phyloP scores from a whole-genome alignment of 2,329 filamentous ascomycete species.

The Microcyclosporella mali region DNA sequence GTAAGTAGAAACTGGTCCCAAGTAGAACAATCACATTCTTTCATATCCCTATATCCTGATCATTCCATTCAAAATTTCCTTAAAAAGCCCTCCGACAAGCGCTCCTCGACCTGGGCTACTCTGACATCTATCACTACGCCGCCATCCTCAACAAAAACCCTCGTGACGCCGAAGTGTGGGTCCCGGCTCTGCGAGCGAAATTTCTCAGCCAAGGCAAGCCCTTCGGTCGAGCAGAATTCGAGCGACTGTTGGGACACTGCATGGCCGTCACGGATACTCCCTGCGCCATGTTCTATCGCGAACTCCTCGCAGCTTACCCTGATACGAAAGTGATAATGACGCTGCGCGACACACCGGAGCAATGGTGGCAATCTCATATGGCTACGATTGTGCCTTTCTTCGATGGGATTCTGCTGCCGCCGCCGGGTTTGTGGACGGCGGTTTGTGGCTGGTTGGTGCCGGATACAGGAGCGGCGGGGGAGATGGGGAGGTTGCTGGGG shows the following conservation, averaged over 20 bases:
- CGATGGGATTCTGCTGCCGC: not conserved
- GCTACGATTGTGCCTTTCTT: not conserved
- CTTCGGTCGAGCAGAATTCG: conserved; percentile 1
- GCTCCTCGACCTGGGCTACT: conserved; percentile 56
- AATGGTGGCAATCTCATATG: not conserved
- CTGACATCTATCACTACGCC: conserved; percentile 64
- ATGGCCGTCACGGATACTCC: conserved; percentile 11
- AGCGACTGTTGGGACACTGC: conserved; percentile 5
- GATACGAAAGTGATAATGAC: conserved; percentile 33
- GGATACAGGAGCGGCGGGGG: not conserved
- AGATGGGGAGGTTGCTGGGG: not conserved
- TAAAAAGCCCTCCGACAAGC: conserved; percentile 35
- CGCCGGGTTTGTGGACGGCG: not conserved
- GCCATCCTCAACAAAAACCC: conserved; percentile 9
- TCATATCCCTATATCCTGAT: no score
- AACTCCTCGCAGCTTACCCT: conserved; percentile 13
- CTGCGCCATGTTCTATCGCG: conserved; percentile 9
- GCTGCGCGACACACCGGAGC: conserved; percentile 47
- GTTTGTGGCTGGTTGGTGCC: conserved; percentile 4
- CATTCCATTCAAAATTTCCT: no score
- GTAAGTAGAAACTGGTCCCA: no score
- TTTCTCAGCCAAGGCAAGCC: not conserved
- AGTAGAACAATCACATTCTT: no score
- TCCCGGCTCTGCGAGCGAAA: not conserved
- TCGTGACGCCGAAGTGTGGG: conserved; percentile 1